Evolutionary conservation across 2,329 filamentous ascomycete species (phyloP).

Genomic region (Trichophyton rubrum): DNA sequence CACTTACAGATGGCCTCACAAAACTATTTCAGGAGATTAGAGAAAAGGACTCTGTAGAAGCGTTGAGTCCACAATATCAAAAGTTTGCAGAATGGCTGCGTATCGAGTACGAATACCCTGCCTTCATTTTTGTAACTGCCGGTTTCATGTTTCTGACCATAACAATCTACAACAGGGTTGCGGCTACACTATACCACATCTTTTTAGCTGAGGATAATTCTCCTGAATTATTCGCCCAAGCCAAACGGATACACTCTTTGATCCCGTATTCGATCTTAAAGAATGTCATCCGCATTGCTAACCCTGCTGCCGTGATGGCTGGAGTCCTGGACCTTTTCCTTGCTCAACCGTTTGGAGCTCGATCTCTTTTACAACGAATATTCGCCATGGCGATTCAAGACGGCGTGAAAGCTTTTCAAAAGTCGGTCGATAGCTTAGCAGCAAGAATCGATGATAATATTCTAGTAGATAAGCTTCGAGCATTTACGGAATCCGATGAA

Average conservation of each 20-base stretch:
- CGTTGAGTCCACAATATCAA: conserved; percentile 87
- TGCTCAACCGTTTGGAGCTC: conserved; percentile 82
- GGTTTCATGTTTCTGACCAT: background rate
- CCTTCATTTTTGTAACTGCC: background rate
- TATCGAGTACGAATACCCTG: conserved; percentile 51
- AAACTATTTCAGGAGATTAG: conserved; percentile 88
- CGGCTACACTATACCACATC: conserved; percentile 89
- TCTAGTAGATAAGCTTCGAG: conserved; percentile 67
- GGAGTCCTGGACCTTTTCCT: conserved; percentile 88
- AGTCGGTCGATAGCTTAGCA: conserved; percentile 66
- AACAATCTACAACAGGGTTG: conserved; percentile 44
- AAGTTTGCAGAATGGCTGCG: conserved; percentile 98
- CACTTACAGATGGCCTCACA: conserved; percentile 59
- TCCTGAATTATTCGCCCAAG: conserved; percentile 86
- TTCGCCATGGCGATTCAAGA: conserved; percentile 86
- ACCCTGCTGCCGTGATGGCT: conserved; percentile 95
- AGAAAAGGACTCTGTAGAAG: conserved; percentile 72
- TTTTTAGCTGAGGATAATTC: conserved; percentile 98
- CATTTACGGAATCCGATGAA: conserved; percentile 65
- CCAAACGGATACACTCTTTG: conserved; percentile 85
- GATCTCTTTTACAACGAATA: conserved; percentile 85
- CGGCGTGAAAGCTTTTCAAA: conserved; percentile 75
- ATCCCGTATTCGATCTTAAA: conserved; percentile 89
- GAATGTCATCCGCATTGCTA: conserved; percentile 92
- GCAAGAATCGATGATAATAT: conserved; percentile 69